Percentiles rank a stretch among this genome's conserved stretches.
Conservation (phyloP, 1,284 basidiomycete genomes). For the Pyrrhoderma lamaoense region DNA sequence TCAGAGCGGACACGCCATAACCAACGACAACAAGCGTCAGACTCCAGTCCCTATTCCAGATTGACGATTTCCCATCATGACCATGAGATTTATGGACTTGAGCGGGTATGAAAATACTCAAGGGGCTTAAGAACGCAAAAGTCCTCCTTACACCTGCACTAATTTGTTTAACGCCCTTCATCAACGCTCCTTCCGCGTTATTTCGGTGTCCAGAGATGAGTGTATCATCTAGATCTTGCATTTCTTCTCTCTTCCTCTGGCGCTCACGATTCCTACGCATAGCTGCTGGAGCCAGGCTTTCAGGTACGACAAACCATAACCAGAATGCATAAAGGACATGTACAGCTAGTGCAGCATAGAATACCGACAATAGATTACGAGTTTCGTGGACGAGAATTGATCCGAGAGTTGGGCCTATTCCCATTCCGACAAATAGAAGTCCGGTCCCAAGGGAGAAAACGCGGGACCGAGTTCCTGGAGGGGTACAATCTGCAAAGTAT, state of each 20-base stretch:
- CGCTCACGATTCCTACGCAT: constrained; percentile 23
- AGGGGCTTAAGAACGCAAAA: constrained; percentile 56
- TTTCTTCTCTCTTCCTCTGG: constrained; percentile 31
- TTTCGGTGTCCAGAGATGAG: constrained; percentile 10
- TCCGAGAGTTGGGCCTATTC: constrained; percentile 68
- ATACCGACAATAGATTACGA: constrained; percentile 55
- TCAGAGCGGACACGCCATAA: constrained; percentile 46
- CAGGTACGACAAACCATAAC: constrained; percentile 61
- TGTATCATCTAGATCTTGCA: constrained; percentile 22
- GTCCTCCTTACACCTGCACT: constrained; percentile 29
- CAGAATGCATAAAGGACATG: constrained; percentile 46
- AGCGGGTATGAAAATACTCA: constrained; percentile 55
- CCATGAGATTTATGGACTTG: constrained; percentile 22
- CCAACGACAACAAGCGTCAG: constrained; percentile 50
- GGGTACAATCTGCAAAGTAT: constrained; percentile 56
- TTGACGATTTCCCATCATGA: constrained; percentile 12
- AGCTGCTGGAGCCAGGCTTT: constrained; percentile 47
- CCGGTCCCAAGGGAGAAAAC: constrained; percentile 59
- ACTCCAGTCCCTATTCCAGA: constrained; percentile 58
- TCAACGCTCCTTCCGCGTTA: constrained; percentile 19
- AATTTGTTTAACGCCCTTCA: constrained; percentile 17
- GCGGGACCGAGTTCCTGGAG: constrained; percentile 47
- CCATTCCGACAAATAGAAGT: constrained; percentile 57
- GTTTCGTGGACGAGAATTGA: constrained; percentile 56
- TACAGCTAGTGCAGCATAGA: constrained; percentile 51